Conservation (phyloP, 2,329 filamentous ascomycete genomes). For the Dothistroma pini region DNA sequence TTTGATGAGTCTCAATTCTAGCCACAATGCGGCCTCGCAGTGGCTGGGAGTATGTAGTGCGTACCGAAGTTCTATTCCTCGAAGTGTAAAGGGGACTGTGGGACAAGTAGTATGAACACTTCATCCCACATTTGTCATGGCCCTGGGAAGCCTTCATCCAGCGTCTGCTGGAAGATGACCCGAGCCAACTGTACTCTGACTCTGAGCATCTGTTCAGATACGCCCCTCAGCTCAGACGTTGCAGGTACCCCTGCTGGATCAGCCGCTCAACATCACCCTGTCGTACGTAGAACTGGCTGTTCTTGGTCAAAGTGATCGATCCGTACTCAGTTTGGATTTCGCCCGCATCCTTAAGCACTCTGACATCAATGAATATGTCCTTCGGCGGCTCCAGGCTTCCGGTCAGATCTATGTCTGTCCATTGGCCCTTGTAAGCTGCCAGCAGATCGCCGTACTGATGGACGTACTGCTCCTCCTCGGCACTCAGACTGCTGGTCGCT, state of each 20-base stretch:
- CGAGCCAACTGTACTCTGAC: too few species aligned
- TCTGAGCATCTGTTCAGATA: too few species aligned
- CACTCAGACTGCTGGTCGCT: conserved; percentile 57
- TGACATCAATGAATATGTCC: conserved; percentile 94
- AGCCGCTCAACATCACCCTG: conserved; percentile 93
- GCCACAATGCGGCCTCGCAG: too few species aligned
- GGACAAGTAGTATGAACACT: too few species aligned
- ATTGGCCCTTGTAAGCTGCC: conserved; percentile 95
- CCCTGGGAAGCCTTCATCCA: too few species aligned
- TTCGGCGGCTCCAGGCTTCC: conserved; percentile 90
- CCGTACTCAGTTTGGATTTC: conserved; percentile 99
- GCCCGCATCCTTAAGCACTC: conserved; percentile 92
- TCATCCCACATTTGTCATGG: too few species aligned
- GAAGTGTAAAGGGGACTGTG: too few species aligned
- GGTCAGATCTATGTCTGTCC: conserved; percentile 96
- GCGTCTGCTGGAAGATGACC: too few species aligned
- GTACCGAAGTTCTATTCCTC: too few species aligned
- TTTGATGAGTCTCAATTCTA: too few species aligned
- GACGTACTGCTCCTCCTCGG: conserved; percentile 95
- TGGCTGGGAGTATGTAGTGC: too few species aligned
- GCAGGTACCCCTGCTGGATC: conserved; percentile 91
- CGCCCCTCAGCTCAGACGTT: conserved; percentile 69
- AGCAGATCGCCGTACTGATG: conserved; percentile 86
- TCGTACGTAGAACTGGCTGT: conserved; percentile 95
- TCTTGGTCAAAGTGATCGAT: conserved; percentile 95